Base-by-base conservation (phyloP, 1,284 basidiomycete genomes). In the Fomitopsis schrenkii region DNA sequence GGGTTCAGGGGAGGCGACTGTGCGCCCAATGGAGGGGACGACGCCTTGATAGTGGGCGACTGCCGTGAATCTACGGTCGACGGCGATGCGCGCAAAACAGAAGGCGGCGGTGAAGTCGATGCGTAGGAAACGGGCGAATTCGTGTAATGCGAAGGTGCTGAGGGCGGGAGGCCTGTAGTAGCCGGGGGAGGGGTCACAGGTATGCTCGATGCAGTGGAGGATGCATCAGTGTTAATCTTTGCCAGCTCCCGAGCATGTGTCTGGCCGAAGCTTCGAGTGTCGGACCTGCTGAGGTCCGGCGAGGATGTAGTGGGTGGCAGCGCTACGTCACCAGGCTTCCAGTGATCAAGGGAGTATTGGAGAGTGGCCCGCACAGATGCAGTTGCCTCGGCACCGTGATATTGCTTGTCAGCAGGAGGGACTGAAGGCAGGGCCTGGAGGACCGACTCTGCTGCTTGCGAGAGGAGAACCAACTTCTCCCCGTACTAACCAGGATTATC, bases 241-340 rank as follows among this genome's bases (percentile, higher is more conserved):
- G 80, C 81, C 26, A 93, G 78, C 74, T 93, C 91, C 46, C 77
- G 80, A 1, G 88, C 88, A 69, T 93, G 91, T 45, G 86, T 92
- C 72, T 88, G 88, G 9, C 91, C 91, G 68, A 93, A 93, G 72
- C 87, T 90, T 59, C 83, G 83, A 0, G 88, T 90, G 67, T 93
- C 87, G 3, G 86, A 88, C 63, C 86, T 79, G 58, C 80, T 79
- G 42, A 91, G 77, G 67, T 88, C 85, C n/a, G 77, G 77, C 30
- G 75, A 68, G 19, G 75, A 65, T 14, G 66, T 64, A 8, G 79
- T 80, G 28, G 80, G 70, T 35, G 77, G 75, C 17, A 91, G 78
- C 33, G 79, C 79, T 64, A 83, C 80, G 61, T 83, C 80, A 0
- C 90, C 90, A 3, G 84, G 83, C 68, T 82, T 84, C 75, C 90